Base-by-base conservation (phyloP, 2,329 filamentous ascomycete species). In the Neurospora crassa region DNA sequence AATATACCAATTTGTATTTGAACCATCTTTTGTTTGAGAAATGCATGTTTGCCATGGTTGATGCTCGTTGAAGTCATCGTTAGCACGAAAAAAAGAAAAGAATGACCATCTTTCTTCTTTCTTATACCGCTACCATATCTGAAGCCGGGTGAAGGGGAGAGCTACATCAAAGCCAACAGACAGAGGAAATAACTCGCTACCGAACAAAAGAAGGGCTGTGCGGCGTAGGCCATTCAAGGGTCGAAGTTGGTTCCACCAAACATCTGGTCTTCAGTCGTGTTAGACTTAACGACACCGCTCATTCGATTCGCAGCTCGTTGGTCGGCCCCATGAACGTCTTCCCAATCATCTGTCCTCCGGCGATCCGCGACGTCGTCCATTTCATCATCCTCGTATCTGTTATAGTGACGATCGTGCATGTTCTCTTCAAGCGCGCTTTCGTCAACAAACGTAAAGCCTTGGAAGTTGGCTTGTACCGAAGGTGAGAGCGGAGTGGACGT, bases 361-460 rank as follows among this genome's bases (percentile, higher is more conserved):
- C 71, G 78, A 70, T 81, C 75, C 45, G 78, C 81, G 45, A 82
- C 84, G 73, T 90, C 87, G 71, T 87, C 84, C 88, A 90, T 89
- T 34, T 89, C 85, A 74, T 90, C 88, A 69, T 86, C 83, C 68
- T 88, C 84, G 69, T 86, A 75, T 63, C 76, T 83, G 70, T 80
- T 81, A 72, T 82, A 78, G 70, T 79, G 77, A 69, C 84, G 82
- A 72, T 85, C 85, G 71, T 83, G 82, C 89, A 93, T 94, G 75
- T 96, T 91, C 74, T 95, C 93, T 69, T 98, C 94, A 71, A 99
- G 90, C 1, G 93, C 92, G 78, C 93, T 97, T 82, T 98, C 95
- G 77, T 98, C 96, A n/a, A 98, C 96, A 80, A 97, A 99, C 0
- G 96, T 99, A 81, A 99, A 99, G 42, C 96, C 96, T 78, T 96